Percentiles rank a stretch among this genome's conserved stretches.
These are phyloP conservation scores for Fonsecaea multimorphosa DNA, from an alignment of 2,329 filamentous ascomycete genomes.

Conservation along the genomic window DNA sequence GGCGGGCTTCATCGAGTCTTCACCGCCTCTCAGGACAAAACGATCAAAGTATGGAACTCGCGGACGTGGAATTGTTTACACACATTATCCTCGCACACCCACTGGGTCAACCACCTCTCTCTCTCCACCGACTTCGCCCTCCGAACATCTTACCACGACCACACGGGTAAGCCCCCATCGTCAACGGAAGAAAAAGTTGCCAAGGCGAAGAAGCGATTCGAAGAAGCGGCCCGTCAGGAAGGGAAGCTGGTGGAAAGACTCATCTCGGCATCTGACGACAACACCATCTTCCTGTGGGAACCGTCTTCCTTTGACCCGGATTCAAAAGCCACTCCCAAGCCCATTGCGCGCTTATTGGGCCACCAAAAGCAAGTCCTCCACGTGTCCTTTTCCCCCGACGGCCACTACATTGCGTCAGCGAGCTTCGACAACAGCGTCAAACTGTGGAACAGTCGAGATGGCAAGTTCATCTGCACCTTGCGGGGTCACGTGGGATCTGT, in stretches of 20 bases:
- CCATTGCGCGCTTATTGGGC: conserved; percentile 84
- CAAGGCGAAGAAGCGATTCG: conserved; percentile 81
- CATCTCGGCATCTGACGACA: conserved; percentile 91
- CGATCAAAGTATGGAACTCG: conserved; percentile 87
- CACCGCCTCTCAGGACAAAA: conserved; percentile 88
- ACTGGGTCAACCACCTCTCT: conserved; percentile 95
- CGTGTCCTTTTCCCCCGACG: conserved; percentile 91
- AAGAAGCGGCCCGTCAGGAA: conserved; percentile 78
- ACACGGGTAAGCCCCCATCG: conserved; percentile 72
- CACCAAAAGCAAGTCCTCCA: conserved; percentile 98
- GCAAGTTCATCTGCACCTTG: conserved; percentile 85
- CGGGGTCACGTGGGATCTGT: conserved; percentile 89
- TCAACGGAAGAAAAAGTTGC: conserved; percentile 72
- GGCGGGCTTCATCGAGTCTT: conserved; percentile 87
- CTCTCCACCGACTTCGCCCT: conserved; percentile 91
- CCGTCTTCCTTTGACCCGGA: conserved; percentile 57
- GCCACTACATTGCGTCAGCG: conserved; percentile 81
- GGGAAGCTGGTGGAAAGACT: conserved; percentile 81
- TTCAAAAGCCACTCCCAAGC: conserved; percentile 70
- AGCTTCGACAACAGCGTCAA: conserved; percentile 96
- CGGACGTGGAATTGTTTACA: conserved; percentile 78
- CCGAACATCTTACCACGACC: conserved; percentile 84
- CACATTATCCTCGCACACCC: conserved; percentile 80
- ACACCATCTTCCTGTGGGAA: conserved; percentile 96
- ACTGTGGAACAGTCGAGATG: conserved; percentile 80